These are phyloP conservation scores for Diaporthe longicolla DNA, from an alignment of 2,329 filamentous ascomycete genomes.

Conservation along the genomic window DNA sequence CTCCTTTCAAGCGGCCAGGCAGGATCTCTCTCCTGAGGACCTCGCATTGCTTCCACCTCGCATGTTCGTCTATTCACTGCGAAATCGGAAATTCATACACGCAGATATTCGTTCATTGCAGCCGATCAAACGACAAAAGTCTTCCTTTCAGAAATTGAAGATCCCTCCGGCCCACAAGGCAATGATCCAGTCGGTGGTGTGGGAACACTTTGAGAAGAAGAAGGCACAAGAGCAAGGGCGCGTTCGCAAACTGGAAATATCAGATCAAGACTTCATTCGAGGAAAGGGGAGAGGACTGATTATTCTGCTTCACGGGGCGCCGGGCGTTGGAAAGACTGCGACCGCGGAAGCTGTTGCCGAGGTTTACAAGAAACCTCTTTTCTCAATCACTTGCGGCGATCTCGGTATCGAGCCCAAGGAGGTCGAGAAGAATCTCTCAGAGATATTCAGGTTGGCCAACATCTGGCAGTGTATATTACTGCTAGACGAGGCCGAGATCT, in stretches of 20 bases:
- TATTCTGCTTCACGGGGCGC: constrained; percentile 53
- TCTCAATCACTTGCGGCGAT: constrained; percentile 49
- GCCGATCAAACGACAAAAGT: background rate
- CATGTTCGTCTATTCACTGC: constrained; percentile 1
- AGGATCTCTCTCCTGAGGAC: constrained; percentile 4
- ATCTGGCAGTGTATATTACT: constrained; percentile 58
- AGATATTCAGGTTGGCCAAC: constrained; percentile 49
- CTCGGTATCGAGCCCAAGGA: constrained; percentile 47
- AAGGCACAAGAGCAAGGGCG: background rate
- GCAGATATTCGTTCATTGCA: background rate
- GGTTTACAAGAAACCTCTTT: constrained; percentile 49
- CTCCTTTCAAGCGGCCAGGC: background rate
- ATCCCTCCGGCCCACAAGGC: background rate
- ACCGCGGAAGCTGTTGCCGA: constrained; percentile 56
- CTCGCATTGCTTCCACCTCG: constrained; percentile 16
- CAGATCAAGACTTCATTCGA: constrained; percentile 40
- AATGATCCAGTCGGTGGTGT: background rate
- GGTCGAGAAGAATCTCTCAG: constrained; percentile 48
- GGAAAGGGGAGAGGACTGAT: constrained; percentile 54
- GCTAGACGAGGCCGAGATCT: constrained; percentile 59
- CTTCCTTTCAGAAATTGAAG: background rate
- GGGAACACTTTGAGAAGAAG: constrained; percentile 22
- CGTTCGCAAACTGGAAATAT: background rate
- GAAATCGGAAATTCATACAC: constrained; percentile 7
- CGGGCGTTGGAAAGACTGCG: constrained; percentile 56